phyloP scores from a whole-genome alignment of 75 land plant genomes.

The Selaginella tamariscina region DNA sequence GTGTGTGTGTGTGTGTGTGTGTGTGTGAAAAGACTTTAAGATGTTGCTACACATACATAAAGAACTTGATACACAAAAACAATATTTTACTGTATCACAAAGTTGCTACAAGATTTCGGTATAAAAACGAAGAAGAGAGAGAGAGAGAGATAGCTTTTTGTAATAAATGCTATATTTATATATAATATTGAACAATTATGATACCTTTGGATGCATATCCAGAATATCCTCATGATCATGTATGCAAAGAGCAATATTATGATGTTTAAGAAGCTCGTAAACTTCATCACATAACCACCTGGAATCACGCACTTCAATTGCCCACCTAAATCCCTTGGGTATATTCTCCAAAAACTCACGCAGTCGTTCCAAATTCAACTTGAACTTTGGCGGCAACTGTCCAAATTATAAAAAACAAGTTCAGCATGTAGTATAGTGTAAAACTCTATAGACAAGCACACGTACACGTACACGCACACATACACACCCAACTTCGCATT shows the following conservation, averaged over 20 bases:
- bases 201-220: conserved; percentile 23
- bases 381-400: conserved; percentile 31
- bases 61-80: neutral
- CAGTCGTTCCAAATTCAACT: conserved; percentile 23
- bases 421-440: too few species aligned
- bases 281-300: conserved; percentile 31
- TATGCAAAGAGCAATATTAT: conserved; percentile 21
- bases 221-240: conserved; percentile 30
- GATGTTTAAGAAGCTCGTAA: conserved; percentile 16
- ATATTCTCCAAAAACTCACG: conserved; percentile 15
- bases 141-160: neutral
- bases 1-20: too few species aligned
- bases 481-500: too few species aligned
- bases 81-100: too few species aligned
- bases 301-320: conserved; percentile 24
- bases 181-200: too few species aligned
- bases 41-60: neutral
- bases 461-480: too few species aligned
- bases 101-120: neutral
- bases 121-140: neutral
- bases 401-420: too few species aligned
- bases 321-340: conserved; percentile 26
- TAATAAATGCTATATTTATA: too few species aligned
- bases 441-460: too few species aligned
- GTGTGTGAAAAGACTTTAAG: conserved; percentile 2